Evolutionary conservation across 441 rosid species (phyloP).

Genomic region (Codiaeum variegatum): DNA sequence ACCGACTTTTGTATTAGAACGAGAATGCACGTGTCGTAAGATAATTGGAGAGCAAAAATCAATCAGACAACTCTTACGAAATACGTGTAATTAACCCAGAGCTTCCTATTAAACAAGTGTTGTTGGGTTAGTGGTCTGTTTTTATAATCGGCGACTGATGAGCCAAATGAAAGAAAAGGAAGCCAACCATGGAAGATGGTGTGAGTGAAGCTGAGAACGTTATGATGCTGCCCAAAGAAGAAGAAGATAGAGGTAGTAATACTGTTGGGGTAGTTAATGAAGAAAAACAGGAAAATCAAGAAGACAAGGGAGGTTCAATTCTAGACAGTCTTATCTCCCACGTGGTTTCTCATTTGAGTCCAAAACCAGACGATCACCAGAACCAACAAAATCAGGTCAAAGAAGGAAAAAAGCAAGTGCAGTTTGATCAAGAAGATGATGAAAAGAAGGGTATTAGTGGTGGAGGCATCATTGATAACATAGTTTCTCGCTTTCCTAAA

Average conservation of each 20-base stretch:
- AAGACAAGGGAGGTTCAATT: constrained; percentile 33
- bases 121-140: constrained; percentile 15
- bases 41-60: background rate
- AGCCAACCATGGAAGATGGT: constrained; percentile 43
- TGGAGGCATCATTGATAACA: constrained; percentile 45
- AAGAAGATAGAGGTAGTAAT: constrained; percentile 20
- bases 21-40: constrained; percentile 10
- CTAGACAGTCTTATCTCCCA: constrained; percentile 33
- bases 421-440: too few species aligned
- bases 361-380: constrained; percentile 21
- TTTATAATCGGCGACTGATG: background rate
- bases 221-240: constrained; percentile 20
- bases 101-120: background rate
- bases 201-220: constrained; percentile 41
- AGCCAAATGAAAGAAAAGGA: background rate
- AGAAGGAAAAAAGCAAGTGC: background rate
- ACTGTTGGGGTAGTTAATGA: constrained; percentile 33
- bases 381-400: background rate
- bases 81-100: constrained; percentile 24
- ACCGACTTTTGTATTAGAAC: background rate
- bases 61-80: constrained; percentile 8
- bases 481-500: constrained; percentile 56
- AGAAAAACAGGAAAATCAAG: constrained; percentile 19
- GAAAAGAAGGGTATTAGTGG: constrained; percentile 12
- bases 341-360: constrained; percentile 34